Base-by-base conservation (phyloP, 2,329 filamentous ascomycete genomes). In the Fusarium lyarnte region DNA sequence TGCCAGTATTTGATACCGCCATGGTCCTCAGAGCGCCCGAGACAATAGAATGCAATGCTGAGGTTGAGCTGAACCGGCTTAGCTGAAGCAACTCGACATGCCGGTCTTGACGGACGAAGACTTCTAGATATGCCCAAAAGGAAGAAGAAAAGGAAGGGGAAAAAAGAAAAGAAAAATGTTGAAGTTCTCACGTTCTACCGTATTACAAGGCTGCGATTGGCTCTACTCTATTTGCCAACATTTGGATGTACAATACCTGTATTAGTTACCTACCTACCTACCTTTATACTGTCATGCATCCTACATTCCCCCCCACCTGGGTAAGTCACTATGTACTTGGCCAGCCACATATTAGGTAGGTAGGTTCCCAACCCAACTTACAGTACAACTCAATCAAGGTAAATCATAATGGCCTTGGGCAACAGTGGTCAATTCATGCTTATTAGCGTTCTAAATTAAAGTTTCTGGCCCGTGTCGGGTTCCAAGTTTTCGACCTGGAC, bases 161-260 rank as follows among this genome's bases (percentile, higher is more conserved):
- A 16, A 51, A 19, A 14, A 31, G 29, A 36, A 36, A 17, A 19
- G 19, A 19, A 36, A 14, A 23, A 14, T 12, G 47, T 4, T 35
- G n/a, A n/a, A 27, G 17, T 27, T n/a, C 33, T 52, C 19, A 39
- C 49, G 23, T 39, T 53, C 46, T 51, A 41, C 51, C 47, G 57
- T 38, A 46, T 53, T 25, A 25, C 6, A 29, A 16, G 52, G 45
- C 46, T 43, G 17, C 29, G 45, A 45, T 25, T 35, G 33, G 17
- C 55, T 61, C 33, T 41, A 35, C 42, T 63, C 27, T 36, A 16
- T 42, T 42, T 29, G 11, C 42, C 33, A 41, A 41, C 55, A 31
- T 19, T 33, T 67, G 25, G 5, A 25, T 25, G 63, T 67, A 67
- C 38, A 46, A 46, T 57, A 62, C 42, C 41, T 67, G 55, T 69